These are phyloP conservation scores for Puccinia novopanici DNA, from an alignment of 1,284 basidiomycete species.

Conservation along the genomic window DNA sequence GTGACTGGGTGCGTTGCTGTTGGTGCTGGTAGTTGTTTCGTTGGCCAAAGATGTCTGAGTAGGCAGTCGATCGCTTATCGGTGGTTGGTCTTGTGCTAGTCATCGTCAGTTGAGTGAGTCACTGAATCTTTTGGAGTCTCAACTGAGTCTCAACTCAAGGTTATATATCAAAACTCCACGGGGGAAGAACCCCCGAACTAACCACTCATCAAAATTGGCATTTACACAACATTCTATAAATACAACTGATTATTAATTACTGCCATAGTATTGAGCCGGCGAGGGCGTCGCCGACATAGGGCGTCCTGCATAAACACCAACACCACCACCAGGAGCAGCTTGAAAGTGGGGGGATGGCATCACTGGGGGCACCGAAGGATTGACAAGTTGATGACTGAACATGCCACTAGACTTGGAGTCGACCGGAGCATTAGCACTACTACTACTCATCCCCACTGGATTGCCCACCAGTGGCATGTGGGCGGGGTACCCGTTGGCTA, in stretches of 20 bases:
- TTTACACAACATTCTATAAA: too few relatives aligned
- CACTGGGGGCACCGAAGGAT: background rate
- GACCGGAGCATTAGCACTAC: background rate
- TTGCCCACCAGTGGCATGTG: background rate
- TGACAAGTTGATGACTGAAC: background rate
- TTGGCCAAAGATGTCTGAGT: constrained; percentile 9
- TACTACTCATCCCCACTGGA: background rate
- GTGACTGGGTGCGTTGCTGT: background rate
- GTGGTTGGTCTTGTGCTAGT: background rate
- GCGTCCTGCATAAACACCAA: background rate
- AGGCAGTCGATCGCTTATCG: constrained; percentile 22
- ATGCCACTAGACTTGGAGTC: background rate
- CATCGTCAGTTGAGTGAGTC: too few relatives aligned
- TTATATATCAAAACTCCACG: too few relatives aligned
- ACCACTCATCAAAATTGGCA: too few relatives aligned
- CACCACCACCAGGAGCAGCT: background rate
- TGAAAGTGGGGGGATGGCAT: constrained; percentile 1
- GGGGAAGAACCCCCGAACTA: too few relatives aligned
- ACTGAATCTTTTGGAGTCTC: too few relatives aligned
- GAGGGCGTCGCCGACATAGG: constrained; percentile 17
- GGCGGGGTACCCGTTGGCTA: background rate
- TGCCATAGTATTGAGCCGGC: background rate
- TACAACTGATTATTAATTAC: too few relatives aligned
- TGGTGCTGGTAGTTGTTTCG: background rate
- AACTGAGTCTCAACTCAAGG: too few relatives aligned